Conservation (phyloP, 257 asterid species). For the Nemophila menziesii region DNA sequence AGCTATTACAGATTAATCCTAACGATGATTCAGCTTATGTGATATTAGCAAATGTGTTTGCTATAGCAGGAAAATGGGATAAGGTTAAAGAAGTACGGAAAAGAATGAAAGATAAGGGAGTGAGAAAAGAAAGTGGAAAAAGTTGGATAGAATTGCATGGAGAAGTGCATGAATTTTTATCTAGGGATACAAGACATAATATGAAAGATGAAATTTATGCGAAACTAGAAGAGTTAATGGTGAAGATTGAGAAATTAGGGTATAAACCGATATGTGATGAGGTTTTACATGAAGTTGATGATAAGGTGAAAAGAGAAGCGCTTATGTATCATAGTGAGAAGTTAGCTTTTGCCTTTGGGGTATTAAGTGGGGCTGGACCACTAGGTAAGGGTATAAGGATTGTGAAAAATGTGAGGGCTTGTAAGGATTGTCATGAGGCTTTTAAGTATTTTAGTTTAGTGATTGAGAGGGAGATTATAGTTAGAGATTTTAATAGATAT, state of each 20-base stretch:
- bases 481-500: conserved; percentile 59
- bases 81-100: conserved; percentile 49
- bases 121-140: conserved; percentile 55
- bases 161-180: conserved; percentile 43
- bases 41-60: conserved; percentile 48
- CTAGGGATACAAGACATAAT: conserved; percentile 49
- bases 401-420: conserved; percentile 58
- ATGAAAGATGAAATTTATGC: conserved; percentile 47
- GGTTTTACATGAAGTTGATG: conserved; percentile 36
- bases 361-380: conserved; percentile 49
- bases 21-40: conserved; percentile 76
- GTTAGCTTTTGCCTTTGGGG: conserved; percentile 61
- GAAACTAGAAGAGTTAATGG: conserved; percentile 40
- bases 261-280: conserved; percentile 39
- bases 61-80: conserved; percentile 43
- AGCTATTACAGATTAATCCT: conserved; percentile 46
- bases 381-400: conserved; percentile 58
- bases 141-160: conserved; percentile 74
- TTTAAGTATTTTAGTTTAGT: conserved; percentile 49
- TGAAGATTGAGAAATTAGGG: conserved; percentile 49
- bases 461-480: conserved; percentile 51
- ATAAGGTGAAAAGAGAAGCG: conserved; percentile 36
- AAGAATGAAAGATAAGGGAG: conserved; percentile 48
- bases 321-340: conserved; percentile 62
- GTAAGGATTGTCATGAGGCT: conserved; percentile 60